These are phyloP conservation scores for Pseudogymnoascus pannorum DNA, from an alignment of 2,329 filamentous ascomycete genomes.

Conservation along the genomic window DNA sequence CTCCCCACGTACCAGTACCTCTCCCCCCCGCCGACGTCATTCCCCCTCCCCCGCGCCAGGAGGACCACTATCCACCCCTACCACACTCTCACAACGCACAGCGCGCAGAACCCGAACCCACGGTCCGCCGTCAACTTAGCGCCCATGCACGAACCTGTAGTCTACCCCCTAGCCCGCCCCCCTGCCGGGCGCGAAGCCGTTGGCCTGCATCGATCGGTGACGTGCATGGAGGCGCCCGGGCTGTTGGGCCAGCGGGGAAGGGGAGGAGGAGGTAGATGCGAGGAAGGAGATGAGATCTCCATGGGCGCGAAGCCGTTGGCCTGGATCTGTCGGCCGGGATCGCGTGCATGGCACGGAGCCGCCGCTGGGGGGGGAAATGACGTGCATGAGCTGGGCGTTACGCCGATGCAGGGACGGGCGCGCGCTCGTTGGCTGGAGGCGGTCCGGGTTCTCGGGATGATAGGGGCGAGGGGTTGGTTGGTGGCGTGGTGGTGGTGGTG, in stretches of 20 bases:
- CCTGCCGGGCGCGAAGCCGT: background rate
- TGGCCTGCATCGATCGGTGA: background rate
- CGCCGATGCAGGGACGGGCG: background rate
- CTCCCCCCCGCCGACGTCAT: no score
- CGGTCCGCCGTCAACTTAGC: background rate
- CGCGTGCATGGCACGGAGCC: background rate
- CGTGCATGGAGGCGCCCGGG: background rate
- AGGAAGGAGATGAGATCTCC: background rate
- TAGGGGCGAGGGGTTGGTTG: background rate
- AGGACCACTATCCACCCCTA: no score
- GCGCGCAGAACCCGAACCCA: background rate
- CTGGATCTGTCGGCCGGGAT: background rate
- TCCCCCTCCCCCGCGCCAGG: no score
- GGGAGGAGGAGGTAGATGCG: background rate
- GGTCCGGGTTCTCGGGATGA: background rate
- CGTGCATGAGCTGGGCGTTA: background rate
- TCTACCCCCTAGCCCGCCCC: background rate
- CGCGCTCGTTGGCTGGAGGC: background rate
- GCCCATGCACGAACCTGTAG: background rate
- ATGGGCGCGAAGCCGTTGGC: background rate
- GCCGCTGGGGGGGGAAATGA: background rate
- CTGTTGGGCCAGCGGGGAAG: background rate
- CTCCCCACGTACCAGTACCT: background rate
- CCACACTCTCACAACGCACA: no score
- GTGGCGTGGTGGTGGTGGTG: background rate